Evolutionary conservation across 1,284 basidiomycete genomes (phyloP).

Genomic region (Erythrobasidium hasegawianum): DNA sequence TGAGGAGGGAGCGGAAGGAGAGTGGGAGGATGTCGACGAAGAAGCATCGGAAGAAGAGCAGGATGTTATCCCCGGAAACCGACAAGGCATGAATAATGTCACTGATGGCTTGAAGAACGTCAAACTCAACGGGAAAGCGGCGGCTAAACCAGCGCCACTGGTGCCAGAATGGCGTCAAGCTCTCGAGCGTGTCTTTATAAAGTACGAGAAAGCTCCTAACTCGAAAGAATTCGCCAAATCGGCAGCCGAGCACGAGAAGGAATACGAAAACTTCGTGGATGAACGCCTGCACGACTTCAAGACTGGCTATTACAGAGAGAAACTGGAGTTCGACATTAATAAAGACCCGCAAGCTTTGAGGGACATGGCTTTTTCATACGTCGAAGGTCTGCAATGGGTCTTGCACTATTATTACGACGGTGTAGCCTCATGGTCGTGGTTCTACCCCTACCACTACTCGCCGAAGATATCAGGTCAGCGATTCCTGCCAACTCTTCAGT

Average conservation of each 20-base stretch:
- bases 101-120: constrained; percentile 49
- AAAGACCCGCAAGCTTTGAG: constrained; percentile 62
- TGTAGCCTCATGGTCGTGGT: constrained; percentile 97
- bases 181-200: constrained; percentile 74
- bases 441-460: constrained; percentile 96
- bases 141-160: constrained; percentile 38
- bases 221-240: constrained; percentile 58
- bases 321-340: constrained; percentile 73
- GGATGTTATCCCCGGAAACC: constrained; percentile 46
- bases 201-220: constrained; percentile 81
- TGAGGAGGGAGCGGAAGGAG: constrained; percentile 42
- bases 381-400: constrained; percentile 97
- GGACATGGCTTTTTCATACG: constrained; percentile 71
- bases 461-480: constrained; percentile 85
- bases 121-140: constrained; percentile 19
- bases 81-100: constrained; percentile 47
- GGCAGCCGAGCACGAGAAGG: constrained; percentile 65
- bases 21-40: constrained; percentile 42
- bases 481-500: no score
- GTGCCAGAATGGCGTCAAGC: constrained; percentile 64
- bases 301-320: constrained; percentile 82
- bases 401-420: constrained; percentile 98
- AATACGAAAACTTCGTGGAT: constrained; percentile 66
- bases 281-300: constrained; percentile 93
- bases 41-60: constrained; percentile 43